Percentiles rank a stretch among this genome's conserved stretches.
These are phyloP conservation scores for Cornus kousa DNA, from an alignment of 148 eudicot species.

Conservation along the genomic window DNA sequence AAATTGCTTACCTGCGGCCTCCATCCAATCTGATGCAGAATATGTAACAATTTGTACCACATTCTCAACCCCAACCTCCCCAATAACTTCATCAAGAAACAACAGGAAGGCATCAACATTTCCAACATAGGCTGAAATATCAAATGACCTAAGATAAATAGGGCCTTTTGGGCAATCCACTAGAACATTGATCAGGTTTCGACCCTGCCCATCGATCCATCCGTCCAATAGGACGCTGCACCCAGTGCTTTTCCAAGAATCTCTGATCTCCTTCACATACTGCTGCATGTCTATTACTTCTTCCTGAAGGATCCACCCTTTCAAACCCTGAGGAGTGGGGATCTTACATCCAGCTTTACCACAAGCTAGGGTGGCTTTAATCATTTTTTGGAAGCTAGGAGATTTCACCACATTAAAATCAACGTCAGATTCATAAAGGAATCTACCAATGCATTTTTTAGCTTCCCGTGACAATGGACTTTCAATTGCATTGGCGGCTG, in stretches of 20 bases:
- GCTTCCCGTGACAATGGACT: constrained; percentile 18
- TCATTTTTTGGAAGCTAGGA: constrained; percentile 47
- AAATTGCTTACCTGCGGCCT: constrained; percentile 38
- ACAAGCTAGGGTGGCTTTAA: constrained; percentile 13
- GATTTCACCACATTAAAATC: constrained; percentile 39
- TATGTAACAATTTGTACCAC: constrained; percentile 64
- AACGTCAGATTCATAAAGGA: constrained; percentile 55
- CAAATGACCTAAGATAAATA: constrained; percentile 51
- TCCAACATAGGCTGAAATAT: constrained; percentile 43
- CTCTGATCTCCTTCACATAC: constrained; percentile 37
- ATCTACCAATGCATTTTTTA: constrained; percentile 46
- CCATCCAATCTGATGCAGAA: constrained; percentile 39
- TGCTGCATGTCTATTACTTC: constrained; percentile 45
- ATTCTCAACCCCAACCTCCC: constrained; percentile 54
- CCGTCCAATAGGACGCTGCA: constrained; percentile 78
- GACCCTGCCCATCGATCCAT: constrained; percentile 55
- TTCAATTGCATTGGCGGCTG: constrained; percentile 14
- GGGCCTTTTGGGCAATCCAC: constrained; percentile 68
- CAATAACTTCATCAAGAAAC: constrained; percentile 49
- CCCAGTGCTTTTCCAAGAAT: constrained; percentile 61
- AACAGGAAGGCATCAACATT: constrained; percentile 39
- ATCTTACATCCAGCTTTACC: constrained; percentile 20
- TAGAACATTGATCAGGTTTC: constrained; percentile 47
- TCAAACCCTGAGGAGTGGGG: constrained; percentile 51
- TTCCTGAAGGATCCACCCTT: constrained; percentile 50